phyloP scores from a whole-genome alignment of 2,329 filamentous ascomycete species.

The Fusarium lateritium region DNA sequence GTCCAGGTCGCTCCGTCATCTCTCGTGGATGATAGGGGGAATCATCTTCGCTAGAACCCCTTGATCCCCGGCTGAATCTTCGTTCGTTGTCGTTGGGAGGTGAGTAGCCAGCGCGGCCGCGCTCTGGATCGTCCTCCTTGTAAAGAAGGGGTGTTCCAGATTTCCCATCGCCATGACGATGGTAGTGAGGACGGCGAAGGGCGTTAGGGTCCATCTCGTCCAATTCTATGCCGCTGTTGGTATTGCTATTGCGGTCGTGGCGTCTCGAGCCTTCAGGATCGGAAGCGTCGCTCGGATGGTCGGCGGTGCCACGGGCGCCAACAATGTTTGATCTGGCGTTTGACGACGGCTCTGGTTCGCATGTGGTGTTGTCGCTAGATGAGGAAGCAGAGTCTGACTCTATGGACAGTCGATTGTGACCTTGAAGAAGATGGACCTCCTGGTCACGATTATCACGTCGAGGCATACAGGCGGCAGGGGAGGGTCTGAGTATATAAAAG shows the following conservation, averaged over 20 bases:
- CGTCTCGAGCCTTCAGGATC: slow-evolving; percentile 48
- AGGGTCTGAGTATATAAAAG: slow-evolving; percentile 16
- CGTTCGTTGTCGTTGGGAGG: slow-evolving; percentile 33
- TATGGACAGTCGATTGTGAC: slow-evolving; percentile 33
- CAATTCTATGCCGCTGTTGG: slow-evolving; percentile 52
- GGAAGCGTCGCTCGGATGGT: slow-evolving; percentile 48
- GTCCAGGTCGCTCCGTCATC: slow-evolving; percentile 46
- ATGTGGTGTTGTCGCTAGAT: slow-evolving; percentile 50
- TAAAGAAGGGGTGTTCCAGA: slow-evolving; percentile 60
- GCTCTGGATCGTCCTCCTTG: slow-evolving; percentile 53
- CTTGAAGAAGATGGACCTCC: slow-evolving; percentile 43
- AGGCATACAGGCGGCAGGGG: slow-evolving; percentile 40
- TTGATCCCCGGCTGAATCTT: slow-evolving; percentile 35
- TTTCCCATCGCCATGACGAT: slow-evolving; percentile 63
- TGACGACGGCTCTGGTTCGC: slow-evolving; percentile 40
- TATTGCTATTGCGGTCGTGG: slow-evolving; percentile 51
- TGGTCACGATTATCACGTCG: slow-evolving; percentile 40
- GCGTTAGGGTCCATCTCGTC: slow-evolving; percentile 60
- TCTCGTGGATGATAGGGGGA: slow-evolving; percentile 48
- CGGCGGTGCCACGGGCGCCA: slow-evolving; percentile 46
- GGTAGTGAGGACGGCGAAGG: slow-evolving; percentile 60
- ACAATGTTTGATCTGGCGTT: slow-evolving; percentile 46
- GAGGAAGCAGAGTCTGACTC: slow-evolving; percentile 31
- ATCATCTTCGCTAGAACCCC: slow-evolving; percentile 45
- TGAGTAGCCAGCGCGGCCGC: slow-evolving; percentile 43